These are phyloP conservation scores for Hirsutella rhossiliensis DNA, from an alignment of 2,329 filamentous ascomycete genomes.

Conservation along the genomic window DNA sequence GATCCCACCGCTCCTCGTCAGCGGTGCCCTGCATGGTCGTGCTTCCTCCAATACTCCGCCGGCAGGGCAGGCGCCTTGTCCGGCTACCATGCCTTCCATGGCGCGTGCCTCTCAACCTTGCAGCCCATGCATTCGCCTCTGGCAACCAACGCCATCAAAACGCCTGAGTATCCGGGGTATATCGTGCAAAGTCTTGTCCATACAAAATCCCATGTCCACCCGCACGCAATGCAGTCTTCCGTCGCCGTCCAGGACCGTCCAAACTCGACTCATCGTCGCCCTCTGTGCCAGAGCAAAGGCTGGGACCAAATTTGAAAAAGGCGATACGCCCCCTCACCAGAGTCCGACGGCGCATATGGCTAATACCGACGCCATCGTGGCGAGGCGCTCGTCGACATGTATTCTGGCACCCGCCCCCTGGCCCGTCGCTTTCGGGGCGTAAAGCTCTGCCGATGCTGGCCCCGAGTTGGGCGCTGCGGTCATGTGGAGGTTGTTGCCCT, in stretches of 20 bases:
- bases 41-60: too few relatives aligned
- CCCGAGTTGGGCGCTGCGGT: slow-evolving; percentile 8
- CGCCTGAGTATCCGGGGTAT: background rate
- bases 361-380: background rate
- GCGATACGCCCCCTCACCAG: background rate
- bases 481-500: slow-evolving; percentile 14
- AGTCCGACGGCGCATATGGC: background rate
- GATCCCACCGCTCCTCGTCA: too few relatives aligned
- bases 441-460: slow-evolving; percentile 6
- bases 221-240: background rate
- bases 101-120: background rate
- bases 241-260: background rate
- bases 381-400: background rate
- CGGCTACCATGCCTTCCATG: too few relatives aligned
- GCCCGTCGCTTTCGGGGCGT: slow-evolving; percentile 2
- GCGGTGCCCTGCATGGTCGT: too few relatives aligned
- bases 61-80: too few relatives aligned
- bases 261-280: background rate
- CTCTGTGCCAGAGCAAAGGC: too few relatives aligned
- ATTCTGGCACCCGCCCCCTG: background rate
- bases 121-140: background rate
- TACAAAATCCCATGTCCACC: background rate
- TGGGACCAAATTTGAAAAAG: background rate
- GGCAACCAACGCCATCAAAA: background rate
- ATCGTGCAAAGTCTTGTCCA: background rate